Base-by-base conservation (phyloP, 2,329 filamentous ascomycete species). In the Aspergillus sp. region DNA sequence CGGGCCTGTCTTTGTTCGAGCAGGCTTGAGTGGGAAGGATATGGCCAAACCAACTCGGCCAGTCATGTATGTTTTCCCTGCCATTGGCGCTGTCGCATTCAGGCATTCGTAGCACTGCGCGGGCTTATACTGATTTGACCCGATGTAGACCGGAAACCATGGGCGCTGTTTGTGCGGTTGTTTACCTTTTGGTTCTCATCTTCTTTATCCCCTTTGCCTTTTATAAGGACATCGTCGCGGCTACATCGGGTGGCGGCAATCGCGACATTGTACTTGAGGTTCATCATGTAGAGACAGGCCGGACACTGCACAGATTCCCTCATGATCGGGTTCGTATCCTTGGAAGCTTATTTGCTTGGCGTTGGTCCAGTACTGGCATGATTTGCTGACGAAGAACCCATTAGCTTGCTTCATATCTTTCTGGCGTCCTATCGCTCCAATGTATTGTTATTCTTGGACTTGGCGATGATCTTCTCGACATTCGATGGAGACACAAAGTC, bases 401-500 rank as follows among this genome's bases (percentile, higher is more conserved):
- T 46, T 51, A 96, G 90, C 88, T 99, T 61, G 93, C 93, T 39
- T 96, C 93, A 8, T 99, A 96, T 75, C 86, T 97, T 45, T 96
- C 95, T 27, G 95, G 93, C 61, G 90, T 98, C 69, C 88, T 97
- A 65, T 96, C 93, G 6, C 85, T 99, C 39, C 92, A 97, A 77
- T 90, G 88, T 46, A 91, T 96, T 62, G 90, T 92, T 49, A 88
- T 98, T 57, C 88, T 99, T 35, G 95, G 95, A 55, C 88, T 99
- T 59, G 90, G 91, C 64, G 95, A 99, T 76, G 95, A 99, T 77
- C 84, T 97, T 52, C 96, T 99, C 76, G 95, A 99, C 75, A 96
- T 99, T 70, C 87, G 95, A 71, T 99, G 95, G 95, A 89, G 95
- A 54, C 93, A 99, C 83, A 99, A 99, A 80, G 92, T 97, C 77